Evolutionary conservation across 2,329 filamentous ascomycete species (phyloP), one percentile per base, ranked within the genome.

Genomic region (Ilyonectria sp.): DNA sequence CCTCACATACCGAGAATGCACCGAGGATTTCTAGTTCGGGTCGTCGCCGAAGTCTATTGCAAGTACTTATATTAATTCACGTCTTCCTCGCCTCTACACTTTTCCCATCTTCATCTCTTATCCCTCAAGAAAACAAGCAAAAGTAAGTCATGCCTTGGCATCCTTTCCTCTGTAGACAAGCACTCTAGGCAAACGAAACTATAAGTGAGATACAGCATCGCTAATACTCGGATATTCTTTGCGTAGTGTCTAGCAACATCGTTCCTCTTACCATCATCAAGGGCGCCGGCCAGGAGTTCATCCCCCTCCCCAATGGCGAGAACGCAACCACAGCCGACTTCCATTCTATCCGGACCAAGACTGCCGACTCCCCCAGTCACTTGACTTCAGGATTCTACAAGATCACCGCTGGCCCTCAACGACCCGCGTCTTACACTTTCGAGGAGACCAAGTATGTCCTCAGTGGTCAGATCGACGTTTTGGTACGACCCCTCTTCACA

Each of bases 391-490:
- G 73, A 0, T 75, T 75, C 63, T 75, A 75, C 63, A 75, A 75
- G 65, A 75, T 75, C 2, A 53, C 58, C 21, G 71, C 73, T 44
- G 73, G 73, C 11, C 73, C 71, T 46, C 43, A 55, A 4, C 62
- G 71, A 50, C 73, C 73, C 33, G 73, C 73, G 3, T 54, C 61
- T 1, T 75, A 75, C 50, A 71, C 56, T 43, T 75, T 75, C 57
- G 73, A 75, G 56, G 73, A 75, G 70, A 70, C 69, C 49, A 75
- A 75, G 49, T 75, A 75, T 57, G 70, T 75, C 40, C 49, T 75
- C 31, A 74, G 60, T 1, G 73, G 73, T 33, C 73, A 75, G 56
- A 68, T 75, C 17, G 73, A 75, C 10, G 69, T 75, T 7, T n/a
- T 75, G 37, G 73, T 75, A 67, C 35, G 71, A 56, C 1, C 2